Evolutionary conservation across 371 early-diverging fungal genomes (phyloP).

Genomic region (Cokeromyces recurvatus): DNA sequence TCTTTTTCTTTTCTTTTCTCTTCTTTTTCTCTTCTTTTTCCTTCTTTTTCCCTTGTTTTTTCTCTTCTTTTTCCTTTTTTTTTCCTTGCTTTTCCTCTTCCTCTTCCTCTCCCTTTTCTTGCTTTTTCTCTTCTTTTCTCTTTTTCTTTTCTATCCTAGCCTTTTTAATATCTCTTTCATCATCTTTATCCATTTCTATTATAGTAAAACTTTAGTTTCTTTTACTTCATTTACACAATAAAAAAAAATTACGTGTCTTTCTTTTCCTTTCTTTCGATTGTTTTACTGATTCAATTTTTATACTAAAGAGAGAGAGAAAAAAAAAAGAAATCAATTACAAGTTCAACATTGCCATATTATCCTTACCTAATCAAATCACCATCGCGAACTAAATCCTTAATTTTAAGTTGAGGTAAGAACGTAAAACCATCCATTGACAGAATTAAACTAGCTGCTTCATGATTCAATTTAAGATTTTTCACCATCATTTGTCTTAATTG

Average conservation of each 20-base stretch:
- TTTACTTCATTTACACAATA: background rate
- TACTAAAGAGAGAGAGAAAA: background rate
- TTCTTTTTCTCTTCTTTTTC: background rate
- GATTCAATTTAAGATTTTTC: background rate
- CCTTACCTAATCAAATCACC: conserved; percentile 6
- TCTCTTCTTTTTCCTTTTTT: too few species aligned
- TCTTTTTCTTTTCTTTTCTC: background rate
- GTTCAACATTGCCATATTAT: background rate
- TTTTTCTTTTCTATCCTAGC: background rate
- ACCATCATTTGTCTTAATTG: conserved; percentile 3
- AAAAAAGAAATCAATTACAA: background rate
- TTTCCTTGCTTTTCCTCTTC: background rate
- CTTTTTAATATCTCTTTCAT: background rate
- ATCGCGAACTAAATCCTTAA: conserved; percentile 10
- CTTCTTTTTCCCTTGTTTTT: too few species aligned
- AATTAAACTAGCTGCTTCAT: background rate
- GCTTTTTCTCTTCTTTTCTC: conserved; percentile 1
- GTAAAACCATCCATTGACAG: conserved; percentile 9
- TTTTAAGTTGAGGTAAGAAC: conserved; percentile 6
- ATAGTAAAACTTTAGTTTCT: background rate
- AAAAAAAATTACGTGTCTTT: too few species aligned
- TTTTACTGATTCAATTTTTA: background rate
- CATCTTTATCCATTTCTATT: background rate
- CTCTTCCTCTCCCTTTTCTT: background rate
- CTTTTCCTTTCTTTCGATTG: background rate